Conservation (phyloP, 2,329 filamentous ascomycete species). For the Penicillium paneum region DNA sequence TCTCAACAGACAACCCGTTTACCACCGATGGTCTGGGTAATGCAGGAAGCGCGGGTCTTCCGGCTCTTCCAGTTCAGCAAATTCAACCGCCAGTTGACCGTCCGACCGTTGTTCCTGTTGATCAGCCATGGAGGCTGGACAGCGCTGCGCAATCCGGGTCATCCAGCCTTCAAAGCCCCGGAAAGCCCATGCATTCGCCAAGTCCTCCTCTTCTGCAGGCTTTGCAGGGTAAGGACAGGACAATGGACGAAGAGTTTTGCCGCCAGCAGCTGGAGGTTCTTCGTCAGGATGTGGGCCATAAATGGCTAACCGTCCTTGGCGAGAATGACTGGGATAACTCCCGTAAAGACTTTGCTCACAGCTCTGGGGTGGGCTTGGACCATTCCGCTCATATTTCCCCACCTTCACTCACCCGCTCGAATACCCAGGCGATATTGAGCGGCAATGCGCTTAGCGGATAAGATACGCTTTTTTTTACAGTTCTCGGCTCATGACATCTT, state of each 20-base stretch:
- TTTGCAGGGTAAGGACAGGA: constrained; percentile 31
- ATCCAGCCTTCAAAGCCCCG: constrained; percentile 22
- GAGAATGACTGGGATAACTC: constrained; percentile 62
- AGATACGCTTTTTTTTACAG: not conserved
- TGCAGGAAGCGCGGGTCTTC: constrained; percentile 30
- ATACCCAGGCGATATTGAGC: constrained; percentile 42
- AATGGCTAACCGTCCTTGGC: constrained; percentile 80
- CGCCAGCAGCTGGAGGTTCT: constrained; percentile 83
- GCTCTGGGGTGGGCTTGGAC: constrained; percentile 32
- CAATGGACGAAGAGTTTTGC: constrained; percentile 69
- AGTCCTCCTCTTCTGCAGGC: constrained; percentile 25
- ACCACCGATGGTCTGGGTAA: constrained; percentile 30
- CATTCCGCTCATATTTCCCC: constrained; percentile 32
- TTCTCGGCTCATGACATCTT: not conserved
- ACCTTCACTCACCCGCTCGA: constrained; percentile 34
- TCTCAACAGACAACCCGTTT: constrained; percentile 47
- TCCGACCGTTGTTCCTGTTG: constrained; percentile 24
- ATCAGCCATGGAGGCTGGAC: constrained; percentile 33
- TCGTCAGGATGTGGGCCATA: constrained; percentile 78
- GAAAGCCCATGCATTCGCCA: constrained; percentile 18
- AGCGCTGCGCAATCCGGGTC: constrained; percentile 29
- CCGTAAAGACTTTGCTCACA: constrained; percentile 31
- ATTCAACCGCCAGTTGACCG: constrained; percentile 28
- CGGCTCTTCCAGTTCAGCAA: constrained; percentile 30
- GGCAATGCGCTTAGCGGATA: constrained; percentile 39